Evolutionary conservation across 805 yeast genomes (phyloP).

Genomic region (Hanseniaspora vineae): DNA sequence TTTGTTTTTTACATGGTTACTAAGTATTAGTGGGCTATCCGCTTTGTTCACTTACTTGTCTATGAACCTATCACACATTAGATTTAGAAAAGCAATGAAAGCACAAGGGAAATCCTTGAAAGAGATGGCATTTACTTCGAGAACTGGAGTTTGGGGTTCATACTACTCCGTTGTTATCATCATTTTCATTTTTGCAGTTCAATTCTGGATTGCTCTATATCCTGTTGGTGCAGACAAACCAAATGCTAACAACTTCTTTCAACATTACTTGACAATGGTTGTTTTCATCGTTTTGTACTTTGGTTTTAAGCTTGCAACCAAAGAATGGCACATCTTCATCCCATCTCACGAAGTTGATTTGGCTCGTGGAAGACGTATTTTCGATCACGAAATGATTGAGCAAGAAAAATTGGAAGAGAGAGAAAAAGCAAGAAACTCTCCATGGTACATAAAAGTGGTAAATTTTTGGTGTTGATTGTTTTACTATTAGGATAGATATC

Average conservation of each 20-base stretch:
- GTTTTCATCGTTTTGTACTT: conserved; percentile 31
- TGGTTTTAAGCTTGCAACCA: conserved; percentile 35
- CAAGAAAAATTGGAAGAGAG: conserved; percentile 29
- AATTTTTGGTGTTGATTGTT: conserved; percentile 3
- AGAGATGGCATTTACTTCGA: conserved; percentile 42
- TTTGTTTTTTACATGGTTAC: conserved; percentile 49
- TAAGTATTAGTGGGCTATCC: conserved; percentile 47
- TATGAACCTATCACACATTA: conserved; percentile 40
- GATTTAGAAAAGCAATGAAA: conserved; percentile 45
- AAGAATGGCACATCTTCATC: conserved; percentile 23
- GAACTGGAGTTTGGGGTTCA: conserved; percentile 40
- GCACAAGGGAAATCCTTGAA: conserved; percentile 37
- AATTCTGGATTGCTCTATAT: conserved; percentile 60
- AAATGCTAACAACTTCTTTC: conserved; percentile 37
- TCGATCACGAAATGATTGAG: conserved; percentile 27
- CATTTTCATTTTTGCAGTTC: conserved; percentile 38
- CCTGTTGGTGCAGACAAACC: conserved; percentile 54
- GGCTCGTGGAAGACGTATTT: conserved; percentile 10
- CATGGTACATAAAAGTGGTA: conserved; percentile 21
- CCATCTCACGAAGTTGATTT: conserved; percentile 28
- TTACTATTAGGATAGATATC: neutral
- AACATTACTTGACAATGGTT: conserved; percentile 36
- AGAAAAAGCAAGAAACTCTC: conserved; percentile 20
- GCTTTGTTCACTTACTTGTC: conserved; percentile 51
- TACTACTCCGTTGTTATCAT: conserved; percentile 37